Conservation (phyloP, 148 eudicot species). For the Vaccinium myrtillus region DNA sequence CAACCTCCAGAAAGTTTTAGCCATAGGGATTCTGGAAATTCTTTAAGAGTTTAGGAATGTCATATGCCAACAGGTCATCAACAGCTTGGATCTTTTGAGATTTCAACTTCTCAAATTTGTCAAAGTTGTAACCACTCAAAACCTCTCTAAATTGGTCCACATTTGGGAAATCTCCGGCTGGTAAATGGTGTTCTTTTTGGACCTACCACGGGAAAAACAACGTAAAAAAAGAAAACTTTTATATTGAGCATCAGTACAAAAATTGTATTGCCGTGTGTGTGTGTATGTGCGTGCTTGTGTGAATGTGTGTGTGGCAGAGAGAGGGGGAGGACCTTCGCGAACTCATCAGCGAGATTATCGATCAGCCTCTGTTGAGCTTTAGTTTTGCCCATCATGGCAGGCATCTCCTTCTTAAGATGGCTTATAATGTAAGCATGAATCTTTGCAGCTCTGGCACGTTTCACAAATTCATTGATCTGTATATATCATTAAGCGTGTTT, state of each 20-base stretch:
- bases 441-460: slow-evolving; percentile 96
- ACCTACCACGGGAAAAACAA: slow-evolving; percentile 36
- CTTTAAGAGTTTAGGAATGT: slow-evolving; percentile 72
- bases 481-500: not conserved
- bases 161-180: slow-evolving; percentile 75
- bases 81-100: slow-evolving; percentile 68
- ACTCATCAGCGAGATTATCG: slow-evolving; percentile 80
- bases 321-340: slow-evolving; percentile 58
- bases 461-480: slow-evolving; percentile 97
- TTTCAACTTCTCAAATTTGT: slow-evolving; percentile 73
- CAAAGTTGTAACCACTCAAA: slow-evolving; percentile 63
- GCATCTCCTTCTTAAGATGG: slow-evolving; percentile 98
- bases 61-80: slow-evolving; percentile 80
- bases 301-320: not conserved
- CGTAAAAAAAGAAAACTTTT: not conserved
- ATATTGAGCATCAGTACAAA: not conserved
- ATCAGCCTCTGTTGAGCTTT: slow-evolving; percentile 83
- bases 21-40: slow-evolving; percentile 75
- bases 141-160: slow-evolving; percentile 65
- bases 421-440: slow-evolving; percentile 92
- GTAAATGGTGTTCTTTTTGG: slow-evolving; percentile 70
- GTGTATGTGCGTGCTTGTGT: not conserved
- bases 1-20: slow-evolving; percentile 15
- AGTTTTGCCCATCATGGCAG: slow-evolving; percentile 91
- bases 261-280: not conserved